Conservation (phyloP, 2,329 filamentous ascomycete species). For the Thielaviopsis euricoi region DNA sequence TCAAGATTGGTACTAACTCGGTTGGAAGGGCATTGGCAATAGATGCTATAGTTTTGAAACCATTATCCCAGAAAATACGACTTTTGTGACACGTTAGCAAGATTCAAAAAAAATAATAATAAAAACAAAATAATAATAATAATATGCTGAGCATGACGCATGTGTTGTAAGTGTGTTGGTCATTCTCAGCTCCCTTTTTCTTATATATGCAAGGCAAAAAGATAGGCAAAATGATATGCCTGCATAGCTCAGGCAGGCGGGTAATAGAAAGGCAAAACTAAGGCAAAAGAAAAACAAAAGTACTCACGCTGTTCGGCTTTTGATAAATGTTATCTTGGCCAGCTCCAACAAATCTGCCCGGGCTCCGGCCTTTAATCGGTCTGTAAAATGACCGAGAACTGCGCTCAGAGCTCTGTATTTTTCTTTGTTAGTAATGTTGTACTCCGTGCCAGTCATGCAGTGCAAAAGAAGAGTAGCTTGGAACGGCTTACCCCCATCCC, state of each 20-base stretch:
- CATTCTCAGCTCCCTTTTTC: too few species aligned
- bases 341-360: slow-evolving; percentile 53
- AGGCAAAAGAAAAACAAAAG: neutral
- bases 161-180: too few species aligned
- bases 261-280: neutral
- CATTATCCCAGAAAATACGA: slow-evolving; percentile 58
- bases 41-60: slow-evolving; percentile 49
- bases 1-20: slow-evolving; percentile 53
- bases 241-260: too few species aligned
- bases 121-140: too few species aligned
- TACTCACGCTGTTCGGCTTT: slow-evolving; percentile 52
- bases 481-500: slow-evolving; percentile 45
- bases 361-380: slow-evolving; percentile 56
- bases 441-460: too few species aligned
- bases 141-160: too few species aligned
- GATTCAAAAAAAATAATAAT: too few species aligned
- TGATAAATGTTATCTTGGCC: slow-evolving; percentile 57
- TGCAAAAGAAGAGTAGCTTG: neutral
- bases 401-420: slow-evolving; percentile 44
- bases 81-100: slow-evolving; percentile 13
- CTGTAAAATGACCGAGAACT: slow-evolving; percentile 59
- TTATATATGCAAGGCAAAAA: neutral
- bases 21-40: slow-evolving; percentile 52
- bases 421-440: too few species aligned
- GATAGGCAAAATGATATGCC: too few species aligned